Evolutionary conservation across 179 eudicot species (phyloP).

Genomic region (Patellifolia procumbens): DNA sequence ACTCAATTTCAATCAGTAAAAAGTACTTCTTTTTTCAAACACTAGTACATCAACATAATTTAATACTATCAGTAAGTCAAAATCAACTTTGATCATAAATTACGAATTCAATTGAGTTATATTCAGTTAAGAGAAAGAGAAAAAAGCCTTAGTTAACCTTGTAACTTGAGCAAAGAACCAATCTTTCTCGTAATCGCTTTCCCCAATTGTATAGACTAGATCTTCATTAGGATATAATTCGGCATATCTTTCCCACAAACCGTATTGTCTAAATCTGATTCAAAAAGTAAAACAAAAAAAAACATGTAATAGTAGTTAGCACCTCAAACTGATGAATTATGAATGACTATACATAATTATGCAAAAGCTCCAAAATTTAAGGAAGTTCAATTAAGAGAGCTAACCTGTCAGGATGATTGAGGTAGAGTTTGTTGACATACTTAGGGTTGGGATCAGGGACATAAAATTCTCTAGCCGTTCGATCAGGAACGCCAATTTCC

Average conservation of each 20-base stretch:
- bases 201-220: slow-evolving; percentile 61
- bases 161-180: slow-evolving; percentile 92
- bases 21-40: no score
- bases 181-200: slow-evolving; percentile 61
- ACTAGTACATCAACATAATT: no score
- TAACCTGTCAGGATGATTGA: slow-evolving; percentile 78
- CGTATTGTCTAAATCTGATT: slow-evolving; percentile 81
- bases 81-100: no score
- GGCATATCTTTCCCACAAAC: slow-evolving; percentile 78
- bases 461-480: slow-evolving; percentile 76
- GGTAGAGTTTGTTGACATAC: slow-evolving; percentile 56
- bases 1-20: not conserved
- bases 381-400: not conserved
- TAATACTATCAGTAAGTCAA: no score
- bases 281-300: not conserved
- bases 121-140: not conserved
- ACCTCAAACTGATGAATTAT: no score
- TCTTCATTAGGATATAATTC: slow-evolving; percentile 68
- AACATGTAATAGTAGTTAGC: no score
- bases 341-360: no score
- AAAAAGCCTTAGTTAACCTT: slow-evolving; percentile 41
- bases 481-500: slow-evolving; percentile 90
- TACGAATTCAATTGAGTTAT: not conserved
- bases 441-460: slow-evolving; percentile 83
- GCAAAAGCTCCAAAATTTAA: not conserved